Base-by-base conservation (phyloP, 805 yeast species). In the Candida arabinofermentans region DNA sequence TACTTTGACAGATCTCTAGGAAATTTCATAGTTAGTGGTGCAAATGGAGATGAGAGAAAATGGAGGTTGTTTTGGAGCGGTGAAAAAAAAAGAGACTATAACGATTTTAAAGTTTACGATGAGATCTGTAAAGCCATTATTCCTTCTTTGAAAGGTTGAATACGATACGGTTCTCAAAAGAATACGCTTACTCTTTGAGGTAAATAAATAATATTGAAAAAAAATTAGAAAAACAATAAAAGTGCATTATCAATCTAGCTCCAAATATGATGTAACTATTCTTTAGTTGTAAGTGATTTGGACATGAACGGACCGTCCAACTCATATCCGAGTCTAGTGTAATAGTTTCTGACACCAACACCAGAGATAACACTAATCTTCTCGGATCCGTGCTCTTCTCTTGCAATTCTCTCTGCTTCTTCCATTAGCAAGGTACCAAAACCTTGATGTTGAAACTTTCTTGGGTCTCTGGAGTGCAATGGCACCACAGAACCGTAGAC, bases 401-500 rank as follows among this genome's bases (percentile, higher is more conserved):
- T 75, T 1, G 99, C 93, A 46, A 93, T 93, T 50, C 96, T 76
- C 56, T 88, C 98, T 3, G 99, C 99, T 65, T 93, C 99, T 65
- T 93, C 98, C 99, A 93, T 93, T 39, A 93, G 67, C 55, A 93
- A 71, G 5, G 99, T 91, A 49, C 99, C 99, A 62, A 91, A 93
- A 17, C 99, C 99, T 71, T 93, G 99, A 70, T 93, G 99, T 69
- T 93, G 99, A 71, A 93, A 93, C 65, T 93, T 93, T 58, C 96
- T 77, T 35, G 99, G 99, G 65, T 93, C 99, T 52, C 98, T 76
- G 3, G 95, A 85, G 62, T 93, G 99, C 43, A 93, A 67, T 3
- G 99, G 98, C 17, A 93, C 99, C 16, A 90, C 99, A 4, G 96
- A 86, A 12, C 99, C 99, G 58, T 93, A 93, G 24, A 93, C 99